A percentile compares a stretch with the other conserved stretches of the same genome.
phyloP scores from a whole-genome alignment of 257 asterid species.

The Capsicum chinense region DNA sequence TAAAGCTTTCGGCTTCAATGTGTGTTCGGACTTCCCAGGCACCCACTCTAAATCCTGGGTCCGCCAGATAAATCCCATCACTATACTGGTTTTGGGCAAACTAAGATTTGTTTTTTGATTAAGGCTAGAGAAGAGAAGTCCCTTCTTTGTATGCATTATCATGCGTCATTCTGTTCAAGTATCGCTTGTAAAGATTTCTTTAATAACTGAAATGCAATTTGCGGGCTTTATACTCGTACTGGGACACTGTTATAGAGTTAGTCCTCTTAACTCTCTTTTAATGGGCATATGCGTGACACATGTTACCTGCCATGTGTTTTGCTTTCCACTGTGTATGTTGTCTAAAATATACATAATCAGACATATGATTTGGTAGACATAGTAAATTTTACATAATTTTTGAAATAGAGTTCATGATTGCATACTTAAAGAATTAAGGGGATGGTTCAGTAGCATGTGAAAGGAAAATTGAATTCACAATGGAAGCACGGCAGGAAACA shows the following conservation, averaged over 20 bases:
- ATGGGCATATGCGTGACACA: not conserved
- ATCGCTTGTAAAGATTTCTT: not conserved
- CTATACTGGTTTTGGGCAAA: constrained; percentile 4
- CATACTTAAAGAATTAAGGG: constrained; percentile 21
- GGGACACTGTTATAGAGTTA: not conserved
- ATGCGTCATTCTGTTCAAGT: constrained; percentile 8
- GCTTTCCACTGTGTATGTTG: not conserved
- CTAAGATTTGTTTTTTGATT: not conserved
- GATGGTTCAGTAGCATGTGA: constrained; percentile 7
- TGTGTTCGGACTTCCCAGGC: too few relatives aligned
- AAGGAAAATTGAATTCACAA: not conserved
- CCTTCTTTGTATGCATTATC: constrained; percentile 8
- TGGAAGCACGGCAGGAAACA: not conserved
- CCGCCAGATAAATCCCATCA: not conserved
- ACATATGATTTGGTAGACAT: constrained; percentile 2
- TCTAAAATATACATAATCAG: constrained; percentile 14
- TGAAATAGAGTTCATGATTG: not conserved
- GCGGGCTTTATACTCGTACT: not conserved
- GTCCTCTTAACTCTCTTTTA: constrained; percentile 16
- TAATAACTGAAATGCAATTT: not conserved
- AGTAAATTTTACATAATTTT: not conserved
- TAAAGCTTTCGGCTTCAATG: too few relatives aligned
- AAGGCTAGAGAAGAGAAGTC: constrained; percentile 11
- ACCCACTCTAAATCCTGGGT: too few relatives aligned
- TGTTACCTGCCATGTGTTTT: not conserved